Evolutionary conservation across 2,329 filamentous ascomycete species (phyloP).

Genomic region (Bertia moriformis): DNA sequence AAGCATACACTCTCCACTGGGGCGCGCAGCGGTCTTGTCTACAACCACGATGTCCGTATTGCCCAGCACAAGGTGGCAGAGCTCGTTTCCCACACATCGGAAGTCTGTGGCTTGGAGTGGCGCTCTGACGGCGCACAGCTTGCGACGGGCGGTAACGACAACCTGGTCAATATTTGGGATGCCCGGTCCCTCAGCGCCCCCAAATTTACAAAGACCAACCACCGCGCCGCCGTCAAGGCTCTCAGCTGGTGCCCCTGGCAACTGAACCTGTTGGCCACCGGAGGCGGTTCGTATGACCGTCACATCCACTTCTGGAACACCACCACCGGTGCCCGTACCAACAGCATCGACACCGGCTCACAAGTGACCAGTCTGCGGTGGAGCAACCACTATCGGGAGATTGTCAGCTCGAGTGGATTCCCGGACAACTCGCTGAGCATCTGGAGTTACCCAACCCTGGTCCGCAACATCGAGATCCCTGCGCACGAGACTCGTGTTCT

Average conservation of each 20-base stretch:
- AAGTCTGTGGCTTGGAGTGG: conserved; percentile 97
- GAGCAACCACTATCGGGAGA: conserved; percentile 95
- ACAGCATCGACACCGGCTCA: conserved; percentile 96
- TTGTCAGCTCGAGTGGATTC: conserved; percentile 93
- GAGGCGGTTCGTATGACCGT: conserved; percentile 88
- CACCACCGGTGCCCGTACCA: conserved; percentile 89
- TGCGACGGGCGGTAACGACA: conserved; percentile 95
- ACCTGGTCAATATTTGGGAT: conserved; percentile 98
- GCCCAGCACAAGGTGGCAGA: conserved; percentile 97
- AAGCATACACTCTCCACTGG: conserved; percentile 95
- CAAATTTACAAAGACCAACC: conserved; percentile 99
- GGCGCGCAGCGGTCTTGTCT: conserved; percentile 84
- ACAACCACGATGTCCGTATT: conserved; percentile 96
- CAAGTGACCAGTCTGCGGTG: conserved; percentile 93
- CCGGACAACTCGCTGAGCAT: conserved; percentile 98
- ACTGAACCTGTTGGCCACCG: conserved; percentile 88
- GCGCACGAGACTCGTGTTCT: conserved; percentile 93
- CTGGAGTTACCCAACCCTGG: conserved; percentile 95
- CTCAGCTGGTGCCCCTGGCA: conserved; percentile 99
- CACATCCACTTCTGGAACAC: conserved; percentile 99
- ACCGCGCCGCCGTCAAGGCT: conserved; percentile 96
- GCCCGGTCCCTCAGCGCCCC: conserved; percentile 81
- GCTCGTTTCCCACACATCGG: conserved; percentile 89
- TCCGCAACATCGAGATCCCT: conserved; percentile 94
- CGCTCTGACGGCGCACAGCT: conserved; percentile 90